phyloP scores from a whole-genome alignment of 2,329 filamentous ascomycete genomes.

The Neurospora sp. region DNA sequence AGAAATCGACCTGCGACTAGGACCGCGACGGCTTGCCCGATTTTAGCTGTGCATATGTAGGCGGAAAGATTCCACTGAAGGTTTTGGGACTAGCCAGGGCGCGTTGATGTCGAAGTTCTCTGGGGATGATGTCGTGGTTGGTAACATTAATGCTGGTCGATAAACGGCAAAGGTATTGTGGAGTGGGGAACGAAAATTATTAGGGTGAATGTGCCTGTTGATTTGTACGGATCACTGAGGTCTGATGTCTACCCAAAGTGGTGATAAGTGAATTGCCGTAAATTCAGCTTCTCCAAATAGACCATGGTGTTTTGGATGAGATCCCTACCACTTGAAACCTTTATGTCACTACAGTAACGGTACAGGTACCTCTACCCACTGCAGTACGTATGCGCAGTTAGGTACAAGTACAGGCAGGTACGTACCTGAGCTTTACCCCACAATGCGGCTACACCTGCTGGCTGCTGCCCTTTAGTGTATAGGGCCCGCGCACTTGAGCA shows the following conservation, averaged over 20 bases:
- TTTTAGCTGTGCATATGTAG: neutral
- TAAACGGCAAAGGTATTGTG: neutral
- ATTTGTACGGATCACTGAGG: neutral
- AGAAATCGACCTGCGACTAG: neutral
- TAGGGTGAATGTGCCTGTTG: neutral
- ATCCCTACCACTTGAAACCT: neutral
- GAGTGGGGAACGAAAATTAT: neutral
- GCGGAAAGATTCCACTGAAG: neutral
- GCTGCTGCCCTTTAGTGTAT: neutral
- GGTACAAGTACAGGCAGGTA: neutral
- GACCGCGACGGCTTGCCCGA: neutral
- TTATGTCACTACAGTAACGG: neutral
- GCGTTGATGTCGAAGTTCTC: neutral
- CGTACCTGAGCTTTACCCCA: slow-evolving; percentile 11
- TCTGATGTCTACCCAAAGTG: neutral
- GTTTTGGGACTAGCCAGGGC: neutral
- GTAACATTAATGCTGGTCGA: neutral
- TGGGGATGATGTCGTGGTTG: neutral
- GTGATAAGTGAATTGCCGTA: neutral
- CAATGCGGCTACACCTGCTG: slow-evolving; percentile 7
- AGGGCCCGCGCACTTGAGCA: slow-evolving; percentile 8
- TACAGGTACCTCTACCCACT: neutral
- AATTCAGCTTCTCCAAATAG: neutral
- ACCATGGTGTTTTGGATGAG: neutral
- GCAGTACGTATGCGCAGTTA: neutral